phyloP scores from a whole-genome alignment of 305 asterid species.

The Fraxinus greggii region DNA sequence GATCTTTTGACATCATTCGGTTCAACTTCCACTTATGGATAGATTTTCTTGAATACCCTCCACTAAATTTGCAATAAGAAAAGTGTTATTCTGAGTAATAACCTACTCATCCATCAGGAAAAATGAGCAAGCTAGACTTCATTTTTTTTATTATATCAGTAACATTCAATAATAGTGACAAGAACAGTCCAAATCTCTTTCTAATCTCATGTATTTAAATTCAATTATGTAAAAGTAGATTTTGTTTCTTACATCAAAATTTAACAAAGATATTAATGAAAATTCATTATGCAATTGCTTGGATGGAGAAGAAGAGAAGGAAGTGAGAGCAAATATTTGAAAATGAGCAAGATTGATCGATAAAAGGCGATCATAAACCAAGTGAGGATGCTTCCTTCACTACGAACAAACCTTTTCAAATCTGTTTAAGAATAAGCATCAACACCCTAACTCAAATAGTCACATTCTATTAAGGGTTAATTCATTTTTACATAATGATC shows the following conservation, averaged over 20 bases:
- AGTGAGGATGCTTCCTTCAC: background rate
- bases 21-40: background rate
- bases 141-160: background rate
- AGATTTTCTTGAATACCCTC: background rate
- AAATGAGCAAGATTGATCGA: background rate
- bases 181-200: background rate
- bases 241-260: background rate
- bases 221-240: background rate
- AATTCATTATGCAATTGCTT: background rate
- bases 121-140: background rate
- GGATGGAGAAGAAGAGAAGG: background rate
- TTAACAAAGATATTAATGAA: background rate
- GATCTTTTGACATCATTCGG: background rate
- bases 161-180: background rate
- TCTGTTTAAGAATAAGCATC: too few species aligned
- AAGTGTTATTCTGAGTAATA: background rate
- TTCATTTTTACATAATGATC: too few species aligned
- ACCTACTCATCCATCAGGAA: background rate
- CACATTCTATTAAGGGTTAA: too few species aligned
- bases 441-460: background rate
- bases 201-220: background rate
- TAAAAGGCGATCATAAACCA: background rate
- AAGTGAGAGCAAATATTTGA: background rate
- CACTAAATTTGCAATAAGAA: background rate
- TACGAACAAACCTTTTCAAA: background rate